phyloP scores from a whole-genome alignment of 2,329 filamentous ascomycete genomes.

The Ophiobolus disseminans region DNA sequence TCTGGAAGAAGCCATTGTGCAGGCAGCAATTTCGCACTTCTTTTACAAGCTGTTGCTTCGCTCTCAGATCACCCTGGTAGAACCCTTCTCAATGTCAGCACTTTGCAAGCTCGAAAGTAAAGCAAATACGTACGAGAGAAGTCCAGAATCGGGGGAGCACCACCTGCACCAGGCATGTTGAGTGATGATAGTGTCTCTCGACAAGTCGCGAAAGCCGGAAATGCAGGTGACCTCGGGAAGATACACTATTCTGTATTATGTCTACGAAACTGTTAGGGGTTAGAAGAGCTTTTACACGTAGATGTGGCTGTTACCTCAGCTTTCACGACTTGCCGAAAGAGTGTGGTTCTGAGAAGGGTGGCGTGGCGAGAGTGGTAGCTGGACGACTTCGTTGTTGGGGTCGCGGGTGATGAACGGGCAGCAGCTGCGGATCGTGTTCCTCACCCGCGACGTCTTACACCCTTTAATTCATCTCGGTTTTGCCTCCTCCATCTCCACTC shows the following conservation, averaged over 20 bases:
- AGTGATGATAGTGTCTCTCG: neutral
- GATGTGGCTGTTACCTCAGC: too few relatives aligned
- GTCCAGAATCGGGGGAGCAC: conserved; percentile 36
- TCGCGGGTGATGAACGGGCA: too few relatives aligned
- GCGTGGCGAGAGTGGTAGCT: neutral
- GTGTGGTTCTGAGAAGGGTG: neutral
- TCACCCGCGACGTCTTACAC: neutral
- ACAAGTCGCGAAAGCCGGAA: neutral
- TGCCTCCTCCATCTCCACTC: neutral
- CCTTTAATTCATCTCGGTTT: neutral
- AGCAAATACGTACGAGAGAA: conserved; percentile 27
- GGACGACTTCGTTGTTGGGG: too few relatives aligned
- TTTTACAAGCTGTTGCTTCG: conserved; percentile 36
- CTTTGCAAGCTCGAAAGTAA: neutral
- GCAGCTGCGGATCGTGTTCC: too few relatives aligned
- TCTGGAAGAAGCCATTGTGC: conserved; percentile 56
- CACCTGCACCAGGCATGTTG: conserved; percentile 29
- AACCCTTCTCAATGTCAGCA: conserved; percentile 27
- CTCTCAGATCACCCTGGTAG: conserved; percentile 29
- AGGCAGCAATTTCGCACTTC: conserved; percentile 40
- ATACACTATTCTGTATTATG: too few relatives aligned
- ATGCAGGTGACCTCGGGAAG: too few relatives aligned
- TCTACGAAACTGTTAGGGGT: too few relatives aligned
- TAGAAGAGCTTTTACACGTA: too few relatives aligned
- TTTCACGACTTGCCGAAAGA: too few relatives aligned